Base-by-base conservation (phyloP, 371 early-diverging fungal genomes). In the Actinomucor elegans region DNA sequence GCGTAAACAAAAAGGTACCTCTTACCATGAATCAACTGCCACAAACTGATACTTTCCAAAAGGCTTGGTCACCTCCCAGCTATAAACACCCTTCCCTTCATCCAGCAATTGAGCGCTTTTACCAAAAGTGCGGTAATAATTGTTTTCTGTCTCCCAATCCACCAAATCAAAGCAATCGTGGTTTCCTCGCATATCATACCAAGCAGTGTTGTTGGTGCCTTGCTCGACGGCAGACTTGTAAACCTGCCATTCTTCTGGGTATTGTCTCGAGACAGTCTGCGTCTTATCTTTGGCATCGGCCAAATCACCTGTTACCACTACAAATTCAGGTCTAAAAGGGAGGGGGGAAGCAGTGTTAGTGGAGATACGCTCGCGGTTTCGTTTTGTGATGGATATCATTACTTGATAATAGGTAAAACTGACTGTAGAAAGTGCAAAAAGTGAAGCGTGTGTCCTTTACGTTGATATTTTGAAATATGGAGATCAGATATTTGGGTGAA, bases 151-250 rank as follows among this genome's bases (percentile, higher is more conserved):
- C 17, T 77, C 56, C 76, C 81, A 87, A 6, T 68, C 73, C 11
- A 75, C 78, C 14, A 93, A 77, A 57, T 94, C 83, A 67, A 93
- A 94, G 65, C 89, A 89, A 55, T 93, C 92, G 60, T 92, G 91
- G 52, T 92, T 89, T 2, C 91, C 96, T 23, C 96, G 79, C 68
- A 89, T 81, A 68, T 95, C 97, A 64, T 84, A 90, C 85, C 90
- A 94, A 56, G 62, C 20, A n/a, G 47, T 47, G 10, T 23, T 33
- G 11, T 71, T 65, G 6, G 69, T 71, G 3, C 74, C 69, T 55
- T 82, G 71, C 24, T 84, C 75, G 5, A 94, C 69, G 0, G 87
- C 77, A 5, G 63, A 52, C 17, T 80, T 64, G 56, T 94, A 94
- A 1, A 89, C 83, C 38, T 63, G 32, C 96, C 95, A 94, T 71